Conservation (phyloP, 2,329 filamentous ascomycete species). For the Diaporthe sp. region DNA sequence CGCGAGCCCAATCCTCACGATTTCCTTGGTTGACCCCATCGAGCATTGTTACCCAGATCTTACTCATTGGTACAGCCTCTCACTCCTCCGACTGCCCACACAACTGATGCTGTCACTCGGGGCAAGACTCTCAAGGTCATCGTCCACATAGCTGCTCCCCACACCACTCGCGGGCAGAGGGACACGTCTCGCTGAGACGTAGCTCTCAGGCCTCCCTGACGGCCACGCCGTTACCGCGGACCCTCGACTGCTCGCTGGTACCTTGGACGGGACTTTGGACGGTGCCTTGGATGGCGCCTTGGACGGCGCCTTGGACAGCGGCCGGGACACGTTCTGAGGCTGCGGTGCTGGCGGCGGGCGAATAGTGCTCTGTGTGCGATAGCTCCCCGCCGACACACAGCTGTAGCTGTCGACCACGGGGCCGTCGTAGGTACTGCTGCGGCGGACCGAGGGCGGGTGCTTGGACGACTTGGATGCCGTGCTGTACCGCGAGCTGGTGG, state of each 20-base stretch:
- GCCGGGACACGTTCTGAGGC: slow-evolving; percentile 45
- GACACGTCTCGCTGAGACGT: slow-evolving; percentile 51
- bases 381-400: slow-evolving; percentile 60
- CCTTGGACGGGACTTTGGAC: slow-evolving; percentile 42
- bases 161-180: slow-evolving; percentile 58
- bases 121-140: slow-evolving; percentile 67
- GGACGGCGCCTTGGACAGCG: slow-evolving; percentile 43
- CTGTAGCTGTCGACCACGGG: slow-evolving; percentile 54
- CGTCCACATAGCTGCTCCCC: slow-evolving; percentile 59
- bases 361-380: slow-evolving; percentile 53
- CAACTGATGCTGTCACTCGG: slow-evolving; percentile 75
- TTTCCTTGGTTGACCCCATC: neutral
- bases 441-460: slow-evolving; percentile 41
- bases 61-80: slow-evolving; percentile 46
- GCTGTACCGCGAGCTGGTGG: slow-evolving; percentile 43
- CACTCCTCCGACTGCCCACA: slow-evolving; percentile 60
- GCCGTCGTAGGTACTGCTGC: slow-evolving; percentile 47
- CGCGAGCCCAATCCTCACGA: neutral
- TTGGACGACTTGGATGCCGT: slow-evolving; percentile 22
- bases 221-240: slow-evolving; percentile 44
- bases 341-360: slow-evolving; percentile 46
- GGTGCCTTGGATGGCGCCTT: slow-evolving; percentile 43
- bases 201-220: slow-evolving; percentile 43
- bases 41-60: neutral
- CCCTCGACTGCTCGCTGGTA: slow-evolving; percentile 46